Evolutionary conservation across 106 monocot species (phyloP).

Genomic region (Apostasia ramifera): DNA sequence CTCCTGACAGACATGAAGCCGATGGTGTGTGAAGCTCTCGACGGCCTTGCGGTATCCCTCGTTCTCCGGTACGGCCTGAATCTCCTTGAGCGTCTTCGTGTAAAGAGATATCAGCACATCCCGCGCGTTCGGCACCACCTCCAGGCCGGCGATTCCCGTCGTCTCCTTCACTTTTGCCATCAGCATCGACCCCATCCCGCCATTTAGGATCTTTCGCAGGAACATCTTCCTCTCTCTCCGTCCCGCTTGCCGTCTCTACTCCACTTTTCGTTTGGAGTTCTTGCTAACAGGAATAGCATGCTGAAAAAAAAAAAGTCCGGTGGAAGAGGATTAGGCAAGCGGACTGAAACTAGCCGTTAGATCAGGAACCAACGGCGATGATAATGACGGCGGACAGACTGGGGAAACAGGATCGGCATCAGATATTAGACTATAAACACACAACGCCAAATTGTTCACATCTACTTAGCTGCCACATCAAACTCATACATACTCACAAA

Average conservation of each 20-base stretch:
- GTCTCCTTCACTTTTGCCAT: constrained; percentile 75
- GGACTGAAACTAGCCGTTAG: no score
- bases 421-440: no score
- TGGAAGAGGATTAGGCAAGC: no score
- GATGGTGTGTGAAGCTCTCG: constrained; percentile 73
- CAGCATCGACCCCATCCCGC: constrained; percentile 36
- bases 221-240: constrained; percentile 39
- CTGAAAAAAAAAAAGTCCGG: no score
- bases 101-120: constrained; percentile 82
- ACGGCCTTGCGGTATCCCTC: constrained; percentile 95
- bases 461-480: no score
- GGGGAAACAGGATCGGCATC: no score
- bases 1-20: constrained; percentile 71
- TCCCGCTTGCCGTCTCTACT: background rate
- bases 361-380: no score
- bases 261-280: no score
- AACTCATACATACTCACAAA: no score
- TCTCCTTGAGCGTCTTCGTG: constrained; percentile 70
- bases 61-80: constrained; percentile 69
- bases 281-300: no score
- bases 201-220: constrained; percentile 57
- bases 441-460: no score
- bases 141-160: constrained; percentile 89
- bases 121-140: constrained; percentile 86
- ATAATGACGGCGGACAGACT: no score